Evolutionary conservation across 345 rosid species (phyloP).

Genomic region (Tarenaya hassleriana): DNA sequence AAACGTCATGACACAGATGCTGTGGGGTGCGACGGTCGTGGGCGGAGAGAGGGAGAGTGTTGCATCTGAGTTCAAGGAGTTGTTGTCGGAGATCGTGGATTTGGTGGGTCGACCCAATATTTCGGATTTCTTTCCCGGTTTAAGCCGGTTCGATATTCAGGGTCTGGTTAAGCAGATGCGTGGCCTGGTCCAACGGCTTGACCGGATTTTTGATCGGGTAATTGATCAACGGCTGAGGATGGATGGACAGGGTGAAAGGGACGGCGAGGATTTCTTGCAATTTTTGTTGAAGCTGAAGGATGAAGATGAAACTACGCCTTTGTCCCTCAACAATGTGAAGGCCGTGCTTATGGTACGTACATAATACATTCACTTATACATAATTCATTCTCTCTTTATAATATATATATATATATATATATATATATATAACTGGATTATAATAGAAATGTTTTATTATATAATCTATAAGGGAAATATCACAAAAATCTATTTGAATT

Average conservation of each 20-base stretch:
- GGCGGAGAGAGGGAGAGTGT: constrained; percentile 18
- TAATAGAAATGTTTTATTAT: too few relatives aligned
- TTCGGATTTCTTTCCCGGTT: too few relatives aligned
- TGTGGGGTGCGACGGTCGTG: constrained; percentile 31
- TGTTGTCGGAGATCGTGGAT: constrained; percentile 7
- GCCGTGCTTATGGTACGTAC: constrained; percentile 53
- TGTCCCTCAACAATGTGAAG: constrained; percentile 33
- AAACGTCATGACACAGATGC: too few relatives aligned
- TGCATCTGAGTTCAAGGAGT: constrained; percentile 17
- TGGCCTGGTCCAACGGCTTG: constrained; percentile 21
- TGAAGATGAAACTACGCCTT: constrained; percentile 30
- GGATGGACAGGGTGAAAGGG: neutral
- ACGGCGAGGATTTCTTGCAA: too few relatives aligned
- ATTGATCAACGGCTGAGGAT: constrained; percentile 27
- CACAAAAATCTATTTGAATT: too few relatives aligned
- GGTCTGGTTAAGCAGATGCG: constrained; percentile 34
- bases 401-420: too few relatives aligned
- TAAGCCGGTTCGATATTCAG: constrained; percentile 46
- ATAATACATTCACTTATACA: too few relatives aligned
- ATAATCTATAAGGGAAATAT: too few relatives aligned
- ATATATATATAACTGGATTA: too few relatives aligned
- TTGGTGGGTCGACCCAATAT: constrained; percentile 26
- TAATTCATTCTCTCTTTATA: too few relatives aligned
- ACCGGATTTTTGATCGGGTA: constrained; percentile 34
- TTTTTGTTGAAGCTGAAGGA: constrained; percentile 17